Evolutionary conservation across 2,329 filamentous ascomycete species (phyloP).

Genomic region (Emericellopsis atlantica): DNA sequence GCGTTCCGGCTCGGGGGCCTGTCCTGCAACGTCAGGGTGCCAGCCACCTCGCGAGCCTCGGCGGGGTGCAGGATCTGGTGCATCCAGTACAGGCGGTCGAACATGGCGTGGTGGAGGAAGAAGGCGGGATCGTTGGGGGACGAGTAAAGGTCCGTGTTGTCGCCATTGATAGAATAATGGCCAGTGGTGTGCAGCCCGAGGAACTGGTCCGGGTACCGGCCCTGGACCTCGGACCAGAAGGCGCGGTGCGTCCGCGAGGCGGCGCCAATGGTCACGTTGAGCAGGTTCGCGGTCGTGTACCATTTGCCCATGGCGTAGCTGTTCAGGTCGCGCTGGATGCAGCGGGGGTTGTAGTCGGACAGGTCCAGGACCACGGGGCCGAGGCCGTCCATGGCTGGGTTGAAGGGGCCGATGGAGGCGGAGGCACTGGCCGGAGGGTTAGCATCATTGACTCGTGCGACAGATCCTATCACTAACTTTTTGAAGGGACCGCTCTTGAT

Average conservation of each 20-base stretch:
- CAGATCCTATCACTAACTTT: constrained; percentile 12
- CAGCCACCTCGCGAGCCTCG: constrained; percentile 7
- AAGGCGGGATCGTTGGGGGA: constrained; percentile 14
- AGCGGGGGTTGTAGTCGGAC: constrained; percentile 25
- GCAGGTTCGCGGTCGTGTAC: constrained; percentile 7
- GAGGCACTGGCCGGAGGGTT: constrained; percentile 2
- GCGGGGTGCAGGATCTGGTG: constrained; percentile 8
- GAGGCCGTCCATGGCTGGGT: constrained; percentile 6
- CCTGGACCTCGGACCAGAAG: not conserved
- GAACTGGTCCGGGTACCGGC: constrained; percentile 10
- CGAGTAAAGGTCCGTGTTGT: constrained; percentile 9
- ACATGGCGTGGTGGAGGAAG: constrained; percentile 11
- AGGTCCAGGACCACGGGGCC: not conserved
- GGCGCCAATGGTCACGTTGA: constrained; percentile 1
- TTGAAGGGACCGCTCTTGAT: constrained; percentile 35
- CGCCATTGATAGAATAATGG: constrained; percentile 15
- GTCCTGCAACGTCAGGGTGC: constrained; percentile 9
- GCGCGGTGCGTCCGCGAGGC: constrained; percentile 1
- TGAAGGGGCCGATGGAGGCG: constrained; percentile 15
- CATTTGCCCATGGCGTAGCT: constrained; percentile 3
- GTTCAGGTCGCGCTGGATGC: constrained; percentile 27
- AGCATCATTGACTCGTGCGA: too few relatives aligned
- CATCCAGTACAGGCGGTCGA: constrained; percentile 8
- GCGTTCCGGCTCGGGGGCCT: constrained; percentile 9
- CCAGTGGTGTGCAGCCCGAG: constrained; percentile 18